These are phyloP conservation scores for Colletotrichum truncatum DNA, from an alignment of 2,329 filamentous ascomycete species.

Conservation along the genomic window DNA sequence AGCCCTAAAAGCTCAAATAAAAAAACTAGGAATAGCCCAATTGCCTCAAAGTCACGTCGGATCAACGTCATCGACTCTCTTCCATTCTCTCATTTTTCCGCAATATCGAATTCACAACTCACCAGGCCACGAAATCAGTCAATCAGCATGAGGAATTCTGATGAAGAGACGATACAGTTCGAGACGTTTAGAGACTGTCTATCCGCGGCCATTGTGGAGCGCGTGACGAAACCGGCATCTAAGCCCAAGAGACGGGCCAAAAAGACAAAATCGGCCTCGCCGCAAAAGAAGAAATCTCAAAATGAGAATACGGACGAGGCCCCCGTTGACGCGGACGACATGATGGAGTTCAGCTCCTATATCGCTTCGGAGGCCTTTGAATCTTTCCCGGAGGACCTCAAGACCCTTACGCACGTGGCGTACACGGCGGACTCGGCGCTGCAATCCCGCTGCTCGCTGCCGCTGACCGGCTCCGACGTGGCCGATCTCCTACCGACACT, in stretches of 20 bases:
- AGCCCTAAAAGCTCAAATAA: constrained; percentile 8
- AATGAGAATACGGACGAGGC: not conserved
- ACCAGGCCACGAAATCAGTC: constrained; percentile 17
- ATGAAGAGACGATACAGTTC: constrained; percentile 29
- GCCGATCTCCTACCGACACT: constrained; percentile 62
- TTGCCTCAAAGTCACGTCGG: not conserved
- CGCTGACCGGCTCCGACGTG: constrained; percentile 61
- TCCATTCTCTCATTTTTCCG: not conserved
- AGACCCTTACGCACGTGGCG: constrained; percentile 67
- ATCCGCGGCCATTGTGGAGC: constrained; percentile 73
- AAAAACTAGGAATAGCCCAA: not conserved
- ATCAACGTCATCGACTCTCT: constrained; percentile 19
- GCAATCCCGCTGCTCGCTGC: constrained; percentile 63
- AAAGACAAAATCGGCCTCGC: constrained; percentile 24
- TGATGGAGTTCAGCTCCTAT: constrained; percentile 86
- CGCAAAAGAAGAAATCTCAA: not conserved
- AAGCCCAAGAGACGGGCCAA: constrained; percentile 58
- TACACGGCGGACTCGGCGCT: constrained; percentile 60
- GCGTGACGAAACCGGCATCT: constrained; percentile 53
- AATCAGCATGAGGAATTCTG: constrained; percentile 57
- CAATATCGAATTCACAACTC: not conserved
- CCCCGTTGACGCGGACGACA: constrained; percentile 65
- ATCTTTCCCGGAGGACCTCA: constrained; percentile 68
- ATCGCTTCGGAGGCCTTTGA: constrained; percentile 76
- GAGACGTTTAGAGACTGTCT: constrained; percentile 79